Conservation (phyloP, 2,329 filamentous ascomycete species). For the Pseudogymnoascus sp. region DNA sequence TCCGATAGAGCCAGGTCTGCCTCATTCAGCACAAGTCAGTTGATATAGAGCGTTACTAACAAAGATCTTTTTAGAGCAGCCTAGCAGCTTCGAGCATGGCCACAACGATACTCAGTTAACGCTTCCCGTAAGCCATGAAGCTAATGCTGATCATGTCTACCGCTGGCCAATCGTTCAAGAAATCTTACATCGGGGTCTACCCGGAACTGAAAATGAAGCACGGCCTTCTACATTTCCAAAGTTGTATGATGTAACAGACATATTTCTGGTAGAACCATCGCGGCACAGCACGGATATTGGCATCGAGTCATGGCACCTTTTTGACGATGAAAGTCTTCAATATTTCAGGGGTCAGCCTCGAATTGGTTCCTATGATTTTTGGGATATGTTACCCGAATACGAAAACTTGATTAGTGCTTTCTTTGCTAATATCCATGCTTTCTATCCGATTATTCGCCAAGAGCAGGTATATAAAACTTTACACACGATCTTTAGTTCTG, state of each 20-base stretch:
- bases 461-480: constrained; percentile 4
- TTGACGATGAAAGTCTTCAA: constrained; percentile 11
- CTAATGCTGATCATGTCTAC: constrained; percentile 24
- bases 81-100: constrained; percentile 4
- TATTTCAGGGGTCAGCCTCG: neutral
- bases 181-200: constrained; percentile 13
- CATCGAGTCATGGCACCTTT: constrained; percentile 18
- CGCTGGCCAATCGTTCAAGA: constrained; percentile 22
- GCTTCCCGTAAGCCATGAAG: constrained; percentile 19
- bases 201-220: neutral
- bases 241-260: constrained; percentile 10
- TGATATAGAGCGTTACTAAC: neutral
- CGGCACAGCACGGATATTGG: neutral
- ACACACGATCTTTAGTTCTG: neutral
- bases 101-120: constrained; percentile 18
- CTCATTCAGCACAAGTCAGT: neutral
- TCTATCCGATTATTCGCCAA: constrained; percentile 18
- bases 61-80: neutral
- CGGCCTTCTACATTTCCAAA: neutral
- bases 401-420: constrained; percentile 15
- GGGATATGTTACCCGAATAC: neutral
- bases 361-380: neutral
- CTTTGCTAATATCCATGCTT: constrained; percentile 26
- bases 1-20: neutral
- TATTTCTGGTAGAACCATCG: neutral